Evolutionary conservation across 495 filamentous ascomycete species (phyloP), one percentile per base, ranked within the genome.

Genomic region (Oidiodendron maius): DNA sequence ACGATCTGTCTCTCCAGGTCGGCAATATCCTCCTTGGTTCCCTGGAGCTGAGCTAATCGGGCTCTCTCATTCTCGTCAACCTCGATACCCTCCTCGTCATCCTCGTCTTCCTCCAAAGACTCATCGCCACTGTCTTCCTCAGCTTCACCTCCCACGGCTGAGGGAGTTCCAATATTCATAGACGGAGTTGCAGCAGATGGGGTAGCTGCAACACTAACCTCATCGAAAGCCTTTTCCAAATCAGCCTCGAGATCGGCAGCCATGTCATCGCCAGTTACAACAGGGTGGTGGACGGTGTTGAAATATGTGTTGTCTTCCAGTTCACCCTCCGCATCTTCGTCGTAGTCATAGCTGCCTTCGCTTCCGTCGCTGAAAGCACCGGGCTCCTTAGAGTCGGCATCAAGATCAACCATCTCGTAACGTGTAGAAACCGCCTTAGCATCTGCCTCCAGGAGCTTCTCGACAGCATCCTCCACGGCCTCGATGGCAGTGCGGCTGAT

Each of bases 401-500:
- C 64, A 16, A 71, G 75, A 41, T 93, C 88, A 12, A 93, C 55
- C 40, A 88, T 68, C 42, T 84, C 77, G 46, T 76, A 86, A 36
- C 66, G 69, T 3, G 76, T 74, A 47, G 55, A 66, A 24, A 70
- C 66, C 3, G 71, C 74, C n/a, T 76, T 66, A 16, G 72, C 79
- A 22, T 98, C 93, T 13, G 78, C 76, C 2, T 75, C 70, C 16
- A 96, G 71, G 24, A 97, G 64, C 26, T 84, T 75, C 40, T 91
- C 79, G 0, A 96, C 90, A 26, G 84, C 81, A 15, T 78, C 78
- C 56, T 97, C 90, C 0, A 93, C 89, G 36, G 85, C 84, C 67
- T 96, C 87, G 46, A 96, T 95, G 17, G 91, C 84, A 6, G 84
- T 80, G 39, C 89, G 85, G 53, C 81, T 88, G 24, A 94, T 71